These are phyloP conservation scores for Hypomontagnella submonticulosa DNA, from an alignment of 495 filamentous ascomycete species.

Conservation along the genomic window DNA sequence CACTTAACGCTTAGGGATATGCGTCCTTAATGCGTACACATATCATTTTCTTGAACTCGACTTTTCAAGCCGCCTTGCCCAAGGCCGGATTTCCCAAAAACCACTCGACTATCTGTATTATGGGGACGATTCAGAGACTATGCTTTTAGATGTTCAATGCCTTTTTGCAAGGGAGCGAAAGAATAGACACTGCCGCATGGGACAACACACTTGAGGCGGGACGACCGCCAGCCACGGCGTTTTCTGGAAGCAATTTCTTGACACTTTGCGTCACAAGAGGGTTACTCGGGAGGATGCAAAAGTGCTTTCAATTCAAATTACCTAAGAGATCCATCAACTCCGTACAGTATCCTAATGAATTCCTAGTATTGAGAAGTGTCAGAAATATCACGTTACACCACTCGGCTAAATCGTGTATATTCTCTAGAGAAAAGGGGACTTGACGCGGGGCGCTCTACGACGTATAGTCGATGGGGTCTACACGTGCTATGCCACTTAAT, in stretches of 20 bases:
- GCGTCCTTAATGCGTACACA: background rate
- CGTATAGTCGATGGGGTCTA: background rate
- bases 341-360: constrained; percentile 4
- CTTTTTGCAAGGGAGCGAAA: constrained; percentile 23
- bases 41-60: constrained; percentile 18
- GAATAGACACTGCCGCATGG: constrained; percentile 21
- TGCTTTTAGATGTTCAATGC: constrained; percentile 27
- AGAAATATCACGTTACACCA: constrained; percentile 31
- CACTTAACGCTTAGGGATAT: constrained; percentile 3
- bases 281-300: constrained; percentile 12
- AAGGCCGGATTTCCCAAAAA: background rate
- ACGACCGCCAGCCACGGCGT: constrained; percentile 28
- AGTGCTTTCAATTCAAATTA: constrained; percentile 26
- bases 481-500: background rate
- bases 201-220: background rate
- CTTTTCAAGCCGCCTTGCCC: constrained; percentile 7
- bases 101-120: constrained; percentile 16
- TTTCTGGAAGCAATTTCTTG: constrained; percentile 21
- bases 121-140: constrained; percentile 35
- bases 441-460: background rate
- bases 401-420: constrained; percentile 24
- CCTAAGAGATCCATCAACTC: constrained; percentile 9
- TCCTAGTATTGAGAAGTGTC: background rate
- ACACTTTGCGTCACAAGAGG: constrained; percentile 25
- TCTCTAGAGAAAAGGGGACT: constrained; percentile 1